phyloP scores from a whole-genome alignment of 108 stramenopile species.

The Cyclotella choctawhatcheeana region DNA sequence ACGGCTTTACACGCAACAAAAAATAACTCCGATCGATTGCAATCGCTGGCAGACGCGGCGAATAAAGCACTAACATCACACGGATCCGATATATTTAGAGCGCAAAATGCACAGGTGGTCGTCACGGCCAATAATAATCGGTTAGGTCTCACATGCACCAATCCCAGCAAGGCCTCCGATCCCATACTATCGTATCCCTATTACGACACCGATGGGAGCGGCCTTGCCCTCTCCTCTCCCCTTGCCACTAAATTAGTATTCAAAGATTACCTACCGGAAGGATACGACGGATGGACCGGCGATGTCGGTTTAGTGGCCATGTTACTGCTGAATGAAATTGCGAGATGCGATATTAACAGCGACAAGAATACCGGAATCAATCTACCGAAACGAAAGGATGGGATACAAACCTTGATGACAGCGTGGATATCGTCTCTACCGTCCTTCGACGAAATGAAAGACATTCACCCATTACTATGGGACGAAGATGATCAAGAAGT shows the following conservation, averaged over 20 bases:
- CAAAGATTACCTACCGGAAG: conserved; percentile 59
- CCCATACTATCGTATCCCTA: conserved; percentile 62
- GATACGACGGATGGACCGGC: conserved; percentile 88
- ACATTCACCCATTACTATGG: conserved; percentile 75
- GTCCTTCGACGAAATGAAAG: conserved; percentile 57
- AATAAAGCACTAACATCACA: conserved; percentile 2
- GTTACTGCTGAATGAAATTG: conserved; percentile 77
- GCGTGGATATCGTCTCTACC: conserved; percentile 73
- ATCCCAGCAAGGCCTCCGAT: conserved; percentile 53
- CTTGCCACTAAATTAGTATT: conserved; percentile 62
- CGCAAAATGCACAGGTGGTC: not conserved
- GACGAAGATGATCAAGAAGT: conserved; percentile 82
- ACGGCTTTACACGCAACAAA: not conserved
- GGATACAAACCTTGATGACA: conserved; percentile 56
- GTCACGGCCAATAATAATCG: conserved; percentile 30
- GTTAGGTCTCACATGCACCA: conserved; percentile 74
- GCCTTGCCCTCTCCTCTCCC: conserved; percentile 56
- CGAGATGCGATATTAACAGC: conserved; percentile 30
- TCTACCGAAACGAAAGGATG: conserved; percentile 44
- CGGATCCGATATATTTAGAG: not conserved
- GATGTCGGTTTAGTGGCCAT: conserved; percentile 81
- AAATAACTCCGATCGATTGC: conserved; percentile 2
- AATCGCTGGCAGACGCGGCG: not conserved
- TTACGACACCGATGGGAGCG: conserved; percentile 53
- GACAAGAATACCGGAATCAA: conserved; percentile 42